Conservation (phyloP, 2,329 filamentous ascomycete genomes). For the Septoria petroselini region DNA sequence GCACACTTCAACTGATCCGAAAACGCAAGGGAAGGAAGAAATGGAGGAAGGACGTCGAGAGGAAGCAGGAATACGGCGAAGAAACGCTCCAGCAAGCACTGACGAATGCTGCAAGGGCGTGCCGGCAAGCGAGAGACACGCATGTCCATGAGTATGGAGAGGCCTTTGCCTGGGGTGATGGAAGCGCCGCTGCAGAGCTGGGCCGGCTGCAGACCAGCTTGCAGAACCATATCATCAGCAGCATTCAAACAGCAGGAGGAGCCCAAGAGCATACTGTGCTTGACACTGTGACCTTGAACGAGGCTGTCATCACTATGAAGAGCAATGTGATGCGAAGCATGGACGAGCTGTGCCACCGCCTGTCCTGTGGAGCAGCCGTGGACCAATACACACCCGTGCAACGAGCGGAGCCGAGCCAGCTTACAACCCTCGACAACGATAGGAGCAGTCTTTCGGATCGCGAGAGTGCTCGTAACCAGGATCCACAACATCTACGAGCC, state of each 20-base stretch:
- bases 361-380: too few species aligned
- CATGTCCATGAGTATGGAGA: slow-evolving; percentile 40
- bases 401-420: too few species aligned
- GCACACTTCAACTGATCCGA: slow-evolving; percentile 39
- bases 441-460: too few species aligned
- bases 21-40: slow-evolving; percentile 29
- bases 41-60: slow-evolving; percentile 21
- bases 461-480: too few species aligned
- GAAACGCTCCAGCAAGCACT: slow-evolving; percentile 42
- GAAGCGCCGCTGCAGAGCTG: slow-evolving; percentile 31
- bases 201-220: slow-evolving; percentile 41
- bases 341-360: slow-evolving; percentile 31
- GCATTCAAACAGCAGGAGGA: slow-evolving; percentile 38
- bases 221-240: slow-evolving; percentile 42
- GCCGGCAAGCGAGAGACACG: slow-evolving; percentile 36
- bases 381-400: too few species aligned
- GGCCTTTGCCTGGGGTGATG: slow-evolving; percentile 40
- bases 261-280: slow-evolving; percentile 37
- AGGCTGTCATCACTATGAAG: slow-evolving; percentile 32
- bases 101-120: slow-evolving; percentile 38
- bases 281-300: slow-evolving; percentile 39
- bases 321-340: slow-evolving; percentile 31
- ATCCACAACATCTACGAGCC: too few species aligned
- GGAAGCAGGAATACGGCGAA: slow-evolving; percentile 38
- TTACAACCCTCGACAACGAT: too few species aligned